Evolutionary conservation across 2,329 filamentous ascomycete genomes (phyloP), one percentile per base, ranked within the genome.

Genomic region (Beauveria asiatica): DNA sequence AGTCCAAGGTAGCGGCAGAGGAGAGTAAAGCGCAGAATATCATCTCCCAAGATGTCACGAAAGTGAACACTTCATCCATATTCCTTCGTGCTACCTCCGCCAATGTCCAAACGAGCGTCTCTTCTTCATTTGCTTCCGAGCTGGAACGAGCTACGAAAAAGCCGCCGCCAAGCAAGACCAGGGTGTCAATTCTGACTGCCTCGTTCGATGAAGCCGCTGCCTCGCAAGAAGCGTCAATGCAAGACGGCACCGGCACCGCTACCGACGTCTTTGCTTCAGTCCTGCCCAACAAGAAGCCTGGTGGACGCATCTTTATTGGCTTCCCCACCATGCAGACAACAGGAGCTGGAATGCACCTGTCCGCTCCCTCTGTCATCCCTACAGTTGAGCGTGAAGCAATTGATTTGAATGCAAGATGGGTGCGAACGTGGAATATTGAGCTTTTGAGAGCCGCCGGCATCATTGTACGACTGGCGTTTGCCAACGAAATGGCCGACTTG

Each of bases 251-350:
- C 11, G 76, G 81, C 8, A 84, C 86, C 62, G 81, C 83, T 3
- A 80, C 83, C 1, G 90, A 96, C 69, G 86, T 99, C 8, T 97
- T 99, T 72, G 84, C 89, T 1, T 94, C 92, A 1, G 92, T 99
- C 1, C 75, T 97, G 5, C 94, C 94, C 2, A 91, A 84, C 61
- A 95, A 92, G 72, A 89, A 90, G 66, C 83, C 83, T 0, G 84
- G 84, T 9, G 94, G 94, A 7, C 87, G 90, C 57, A 89, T 99
- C 59, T 99, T 97, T 69, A 99, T 99, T 68, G 94, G 94, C 0
- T 99, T 99, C 69, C 93, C 94, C 3, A 99, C 94, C 1, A 92
- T 93, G 66, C 94, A 99, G 75, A 99, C 94, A 0, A 99, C 95
- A 0, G 94, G 93, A 59, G 86, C 93, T 30, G 89, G 93, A 17